phyloP scores from a whole-genome alignment of 2,329 filamentous ascomycete species.

The Westerdykella ornata region DNA sequence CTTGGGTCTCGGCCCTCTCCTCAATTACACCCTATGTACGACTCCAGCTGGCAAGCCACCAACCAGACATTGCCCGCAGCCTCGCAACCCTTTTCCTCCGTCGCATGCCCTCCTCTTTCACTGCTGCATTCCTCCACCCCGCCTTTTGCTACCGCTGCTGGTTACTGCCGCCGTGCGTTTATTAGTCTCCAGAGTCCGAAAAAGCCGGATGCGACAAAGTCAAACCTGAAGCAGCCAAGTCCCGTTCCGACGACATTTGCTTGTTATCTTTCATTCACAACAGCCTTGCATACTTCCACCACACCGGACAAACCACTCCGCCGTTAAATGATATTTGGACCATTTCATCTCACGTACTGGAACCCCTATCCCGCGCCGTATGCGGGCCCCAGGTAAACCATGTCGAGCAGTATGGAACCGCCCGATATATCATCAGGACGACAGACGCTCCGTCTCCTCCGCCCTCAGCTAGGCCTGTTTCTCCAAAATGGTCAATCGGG shows the following conservation, averaged over 20 bases:
- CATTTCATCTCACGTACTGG: background rate
- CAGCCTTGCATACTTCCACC: constrained; percentile 6
- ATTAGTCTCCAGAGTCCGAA: too few relatives aligned
- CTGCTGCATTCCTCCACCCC: background rate
- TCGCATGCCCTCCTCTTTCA: constrained; percentile 14
- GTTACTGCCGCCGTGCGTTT: too few relatives aligned
- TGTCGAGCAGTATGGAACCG: constrained; percentile 22
- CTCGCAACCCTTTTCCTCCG: constrained; percentile 20
- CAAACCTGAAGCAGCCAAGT: constrained; percentile 14
- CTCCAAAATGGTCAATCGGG: constrained; percentile 40
- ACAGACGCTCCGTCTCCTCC: constrained; percentile 40
- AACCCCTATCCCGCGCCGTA: constrained; percentile 10
- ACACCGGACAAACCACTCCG: constrained; percentile 10
- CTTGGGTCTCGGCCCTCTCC: constrained; percentile 16
- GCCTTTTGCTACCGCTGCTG: too few relatives aligned
- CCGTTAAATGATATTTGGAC: background rate
- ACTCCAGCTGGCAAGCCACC: constrained; percentile 15
- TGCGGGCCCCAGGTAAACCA: constrained; percentile 23
- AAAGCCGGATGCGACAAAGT: too few relatives aligned
- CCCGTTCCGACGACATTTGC: constrained; percentile 2
- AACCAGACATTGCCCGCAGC: constrained; percentile 21
- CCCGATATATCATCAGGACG: constrained; percentile 37
- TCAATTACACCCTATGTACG: constrained; percentile 21
- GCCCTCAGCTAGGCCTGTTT: constrained; percentile 38
- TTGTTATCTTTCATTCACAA: constrained; percentile 5